Conservation (phyloP, 2,329 filamentous ascomycete genomes). For the Periconia macrospinosa region DNA sequence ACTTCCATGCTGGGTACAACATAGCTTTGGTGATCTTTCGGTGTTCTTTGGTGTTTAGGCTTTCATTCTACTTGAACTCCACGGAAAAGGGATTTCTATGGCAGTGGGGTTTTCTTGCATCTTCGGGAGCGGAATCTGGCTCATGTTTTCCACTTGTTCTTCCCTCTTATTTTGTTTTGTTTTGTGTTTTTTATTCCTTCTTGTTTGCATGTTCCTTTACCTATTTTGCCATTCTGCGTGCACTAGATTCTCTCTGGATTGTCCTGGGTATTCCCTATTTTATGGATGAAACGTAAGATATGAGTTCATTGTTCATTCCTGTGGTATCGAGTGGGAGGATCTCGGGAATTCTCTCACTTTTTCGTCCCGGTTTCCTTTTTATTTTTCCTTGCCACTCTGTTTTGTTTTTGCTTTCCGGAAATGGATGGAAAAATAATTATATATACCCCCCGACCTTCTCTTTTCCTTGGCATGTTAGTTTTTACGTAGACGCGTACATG, state of each 20-base stretch:
- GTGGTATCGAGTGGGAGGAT: no score
- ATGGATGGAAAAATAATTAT: no score
- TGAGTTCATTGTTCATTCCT: neutral
- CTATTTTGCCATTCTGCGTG: neutral
- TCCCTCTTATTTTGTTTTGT: no score
- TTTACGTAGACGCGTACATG: no score
- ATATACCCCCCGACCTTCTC: no score
- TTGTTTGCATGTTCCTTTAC: neutral
- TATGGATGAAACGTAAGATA: neutral
- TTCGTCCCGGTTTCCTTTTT: no score
- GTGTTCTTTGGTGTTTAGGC: neutral
- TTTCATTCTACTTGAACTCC: neutral
- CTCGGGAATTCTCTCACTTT: no score
- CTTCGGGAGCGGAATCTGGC: neutral
- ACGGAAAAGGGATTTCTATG: no score
- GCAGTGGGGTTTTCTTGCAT: neutral
- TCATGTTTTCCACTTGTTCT: neutral
- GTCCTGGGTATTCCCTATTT: neutral
- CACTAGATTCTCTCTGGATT: neutral
- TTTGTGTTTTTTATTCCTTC: no score
- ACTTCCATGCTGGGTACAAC: conserved; percentile 14
- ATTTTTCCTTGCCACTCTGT: no score
- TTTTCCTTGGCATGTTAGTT: no score
- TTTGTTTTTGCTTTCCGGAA: no score
- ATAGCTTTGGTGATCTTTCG: neutral